Percentiles rank a stretch among this genome's conserved stretches.
These are phyloP conservation scores for Penicillium daleae DNA, from an alignment of 495 filamentous ascomycete genomes.

Conservation along the genomic window DNA sequence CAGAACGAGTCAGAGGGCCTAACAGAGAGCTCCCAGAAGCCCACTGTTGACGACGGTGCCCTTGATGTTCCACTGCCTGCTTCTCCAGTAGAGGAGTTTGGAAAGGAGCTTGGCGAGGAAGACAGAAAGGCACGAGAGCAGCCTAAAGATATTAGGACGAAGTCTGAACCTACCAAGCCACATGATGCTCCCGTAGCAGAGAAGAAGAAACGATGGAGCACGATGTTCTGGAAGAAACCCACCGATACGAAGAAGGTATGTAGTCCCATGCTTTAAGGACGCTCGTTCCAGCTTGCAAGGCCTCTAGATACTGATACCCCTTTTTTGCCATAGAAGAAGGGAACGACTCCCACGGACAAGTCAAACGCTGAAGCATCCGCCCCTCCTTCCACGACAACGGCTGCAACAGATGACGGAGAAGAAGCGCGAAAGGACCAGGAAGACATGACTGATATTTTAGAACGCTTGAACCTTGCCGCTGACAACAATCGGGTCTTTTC, in stretches of 20 bases:
- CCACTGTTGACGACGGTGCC: slow-evolving; percentile 29
- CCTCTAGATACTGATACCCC: slow-evolving; percentile 4
- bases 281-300: not conserved
- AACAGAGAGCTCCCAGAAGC: slow-evolving; percentile 7
- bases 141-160: slow-evolving; percentile 23
- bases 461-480: slow-evolving; percentile 77
- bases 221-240: slow-evolving; percentile 45
- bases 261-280: not conserved
- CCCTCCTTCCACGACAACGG: slow-evolving; percentile 17
- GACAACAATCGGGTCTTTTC: slow-evolving; percentile 80
- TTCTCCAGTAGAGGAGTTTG: slow-evolving; percentile 44
- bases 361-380: slow-evolving; percentile 11
- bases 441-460: slow-evolving; percentile 76
- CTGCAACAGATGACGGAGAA: slow-evolving; percentile 31
- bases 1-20: slow-evolving; percentile 9
- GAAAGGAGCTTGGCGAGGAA: slow-evolving; percentile 42
- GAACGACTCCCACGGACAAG: not conserved
- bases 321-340: slow-evolving; percentile 12
- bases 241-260: slow-evolving; percentile 45
- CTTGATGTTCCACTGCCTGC: slow-evolving; percentile 42
- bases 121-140: slow-evolving; percentile 30
- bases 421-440: slow-evolving; percentile 65
- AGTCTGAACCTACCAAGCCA: slow-evolving; percentile 25
- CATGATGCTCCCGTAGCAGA: slow-evolving; percentile 27
- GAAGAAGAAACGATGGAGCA: slow-evolving; percentile 53